Evolutionary conservation across 1,139 yeast genomes (phyloP).

Genomic region (Debaryomyces subglobosus): DNA sequence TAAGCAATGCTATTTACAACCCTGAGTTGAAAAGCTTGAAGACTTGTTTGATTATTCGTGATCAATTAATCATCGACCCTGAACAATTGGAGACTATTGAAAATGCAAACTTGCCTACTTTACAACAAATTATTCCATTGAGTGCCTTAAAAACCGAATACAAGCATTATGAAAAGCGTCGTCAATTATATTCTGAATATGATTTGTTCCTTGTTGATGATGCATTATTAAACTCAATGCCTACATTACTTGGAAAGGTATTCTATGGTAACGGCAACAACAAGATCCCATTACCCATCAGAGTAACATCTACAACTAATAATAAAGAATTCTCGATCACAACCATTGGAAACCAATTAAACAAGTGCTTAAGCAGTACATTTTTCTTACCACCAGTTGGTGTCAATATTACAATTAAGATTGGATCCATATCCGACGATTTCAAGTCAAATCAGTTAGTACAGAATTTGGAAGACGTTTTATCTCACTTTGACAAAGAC

Average conservation of each 20-base stretch:
- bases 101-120: slow-evolving; percentile 50
- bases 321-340: slow-evolving; percentile 52
- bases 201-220: slow-evolving; percentile 87
- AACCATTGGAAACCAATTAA: slow-evolving; percentile 61
- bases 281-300: slow-evolving; percentile 76
- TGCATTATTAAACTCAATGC: slow-evolving; percentile 75
- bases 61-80: slow-evolving; percentile 57
- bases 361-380: slow-evolving; percentile 60
- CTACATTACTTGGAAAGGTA: slow-evolving; percentile 78
- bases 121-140: slow-evolving; percentile 54
- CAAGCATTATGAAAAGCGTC: slow-evolving; percentile 70
- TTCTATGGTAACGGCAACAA: slow-evolving; percentile 59
- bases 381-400: slow-evolving; percentile 76
- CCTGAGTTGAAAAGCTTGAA: slow-evolving; percentile 45
- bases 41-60: slow-evolving; percentile 76
- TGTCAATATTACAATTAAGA: slow-evolving; percentile 61
- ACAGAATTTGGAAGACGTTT: slow-evolving; percentile 61
- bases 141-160: slow-evolving; percentile 65
- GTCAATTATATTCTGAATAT: slow-evolving; percentile 59
- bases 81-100: slow-evolving; percentile 66
- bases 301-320: slow-evolving; percentile 42
- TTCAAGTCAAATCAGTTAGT: slow-evolving; percentile 37
- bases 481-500: slow-evolving; percentile 48
- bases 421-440: slow-evolving; percentile 60
- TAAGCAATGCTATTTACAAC: slow-evolving; percentile 54